Evolutionary conservation across 2,329 filamentous ascomycete species (phyloP), one percentile per base, ranked within the genome.

Genomic region (Clathrospora elynae): DNA sequence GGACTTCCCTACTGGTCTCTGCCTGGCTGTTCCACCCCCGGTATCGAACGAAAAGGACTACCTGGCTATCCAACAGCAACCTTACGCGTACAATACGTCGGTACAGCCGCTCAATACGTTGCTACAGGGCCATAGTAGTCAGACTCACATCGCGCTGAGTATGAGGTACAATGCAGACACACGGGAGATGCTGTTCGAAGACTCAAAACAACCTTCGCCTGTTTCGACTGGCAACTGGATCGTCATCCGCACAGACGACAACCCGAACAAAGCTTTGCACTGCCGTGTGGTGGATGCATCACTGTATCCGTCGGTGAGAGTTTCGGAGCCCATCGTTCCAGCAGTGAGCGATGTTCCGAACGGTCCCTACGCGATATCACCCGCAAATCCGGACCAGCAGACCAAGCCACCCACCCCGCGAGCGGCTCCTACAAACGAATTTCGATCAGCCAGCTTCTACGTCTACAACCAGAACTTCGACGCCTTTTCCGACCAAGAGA

Each of bases 391-490:
- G n/a, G 1, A 31, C 8, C 25, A 30, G 3, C 23, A 28, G n/a
- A 38, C 33, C 6, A 36, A 19, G 14, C 10, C 26, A 4, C 32
- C 36, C 41, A 12, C 18, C 1, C 28, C 26, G 8, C 22, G 30
- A 6, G 31, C 17, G 11, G 9, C 19, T 12, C 40, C 41, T 11
- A 18, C 30, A 11, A 51, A 57, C 11, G 54, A 62, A 6, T 74
- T 71, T 53, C 48, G 39, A 3, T 42, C 54, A 4, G 71, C 67
- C 2, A 61, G 47, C 5, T 72, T 75, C 41, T 61, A 70, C 28
- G 51, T 75, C 6, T 87, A 83, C 56, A 67, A 78, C 37, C 66
- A 74, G 10, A 79, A 84, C 36, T 81, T 88, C 32, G 82, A 86
- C 46, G 71, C 77, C 2, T 62, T 87, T 9, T 19, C 58, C 0